Conservation (phyloP, 1,284 basidiomycete species). For the Xerocomus amazonicus region DNA sequence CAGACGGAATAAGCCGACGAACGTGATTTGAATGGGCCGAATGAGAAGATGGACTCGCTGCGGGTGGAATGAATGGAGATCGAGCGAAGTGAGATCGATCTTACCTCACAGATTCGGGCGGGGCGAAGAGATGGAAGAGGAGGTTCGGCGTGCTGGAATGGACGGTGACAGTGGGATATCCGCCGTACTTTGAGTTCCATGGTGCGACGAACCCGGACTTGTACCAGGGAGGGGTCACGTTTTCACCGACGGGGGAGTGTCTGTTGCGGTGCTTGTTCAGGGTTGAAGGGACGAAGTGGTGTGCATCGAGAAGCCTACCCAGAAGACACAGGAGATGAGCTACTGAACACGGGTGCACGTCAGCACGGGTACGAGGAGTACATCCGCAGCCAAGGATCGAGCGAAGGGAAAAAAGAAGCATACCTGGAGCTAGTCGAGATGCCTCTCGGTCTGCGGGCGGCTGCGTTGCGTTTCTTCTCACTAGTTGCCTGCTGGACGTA, state of each 20-base stretch:
- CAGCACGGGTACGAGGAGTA: slow-evolving; percentile 31
- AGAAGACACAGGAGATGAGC: slow-evolving; percentile 36
- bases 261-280: slow-evolving; percentile 30
- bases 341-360: slow-evolving; percentile 15
- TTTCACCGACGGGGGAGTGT: slow-evolving; percentile 30
- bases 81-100: slow-evolving; percentile 25
- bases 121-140: slow-evolving; percentile 67
- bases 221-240: slow-evolving; percentile 28
- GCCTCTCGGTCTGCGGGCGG: slow-evolving; percentile 60
- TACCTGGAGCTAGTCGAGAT: slow-evolving; percentile 46
- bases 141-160: slow-evolving; percentile 61
- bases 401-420: slow-evolving; percentile 11
- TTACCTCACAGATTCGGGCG: slow-evolving; percentile 58
- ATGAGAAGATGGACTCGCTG: slow-evolving; percentile 28
- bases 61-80: slow-evolving; percentile 21
- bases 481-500: slow-evolving; percentile 76
- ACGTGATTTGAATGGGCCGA: slow-evolving; percentile 31
- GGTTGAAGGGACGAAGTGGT: slow-evolving; percentile 15
- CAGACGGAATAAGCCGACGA: slow-evolving; percentile 55
- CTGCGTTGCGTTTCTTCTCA: slow-evolving; percentile 68
- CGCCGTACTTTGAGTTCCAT: slow-evolving; percentile 42
- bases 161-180: slow-evolving; percentile 49
- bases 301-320: slow-evolving; percentile 29
- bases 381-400: slow-evolving; percentile 20
- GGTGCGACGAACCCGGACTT: slow-evolving; percentile 29